Conservation (phyloP, 495 filamentous ascomycete species). For the Penicillium macrosclerotiorum region DNA sequence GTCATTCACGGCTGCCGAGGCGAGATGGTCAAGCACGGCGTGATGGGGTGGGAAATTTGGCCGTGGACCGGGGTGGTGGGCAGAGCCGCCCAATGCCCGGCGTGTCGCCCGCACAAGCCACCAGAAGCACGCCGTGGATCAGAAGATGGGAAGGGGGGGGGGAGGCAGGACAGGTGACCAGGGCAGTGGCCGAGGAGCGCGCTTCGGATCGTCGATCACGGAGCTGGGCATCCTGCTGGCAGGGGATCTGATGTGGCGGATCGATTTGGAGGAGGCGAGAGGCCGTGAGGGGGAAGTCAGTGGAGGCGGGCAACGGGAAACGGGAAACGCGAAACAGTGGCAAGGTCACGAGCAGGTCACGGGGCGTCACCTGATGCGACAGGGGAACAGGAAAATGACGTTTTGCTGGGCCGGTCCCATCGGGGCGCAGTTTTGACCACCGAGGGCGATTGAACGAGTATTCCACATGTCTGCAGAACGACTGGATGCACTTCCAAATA, state of each 20-base stretch:
- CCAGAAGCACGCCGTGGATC: slow-evolving; percentile 14
- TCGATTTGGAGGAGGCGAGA: too few relatives aligned
- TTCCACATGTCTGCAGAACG: too few relatives aligned
- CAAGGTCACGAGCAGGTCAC: slow-evolving; percentile 24
- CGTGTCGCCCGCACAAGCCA: slow-evolving; percentile 2
- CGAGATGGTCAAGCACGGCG: too few relatives aligned
- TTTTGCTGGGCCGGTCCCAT: too few relatives aligned
- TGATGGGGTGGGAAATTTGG: too few relatives aligned
- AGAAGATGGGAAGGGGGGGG: slow-evolving; percentile 4
- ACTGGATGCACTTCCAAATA: too few relatives aligned
- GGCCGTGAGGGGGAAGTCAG: too few relatives aligned
- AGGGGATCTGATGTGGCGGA: too few relatives aligned
- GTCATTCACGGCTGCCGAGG: too few relatives aligned
- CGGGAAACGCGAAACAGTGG: slow-evolving; percentile 11
- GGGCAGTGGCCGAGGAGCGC: slow-evolving; percentile 8
- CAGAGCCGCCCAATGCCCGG: slow-evolving; percentile 6
- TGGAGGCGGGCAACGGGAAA: background rate
- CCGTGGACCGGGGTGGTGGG: too few relatives aligned
- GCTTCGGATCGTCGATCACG: slow-evolving; percentile 8
- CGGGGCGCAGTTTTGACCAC: background rate
- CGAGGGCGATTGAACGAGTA: too few relatives aligned
- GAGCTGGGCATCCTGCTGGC: too few relatives aligned
- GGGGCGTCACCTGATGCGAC: slow-evolving; percentile 26
- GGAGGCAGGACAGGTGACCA: slow-evolving; percentile 13
- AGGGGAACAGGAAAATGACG: slow-evolving; percentile 17